Conservation (phyloP, 371 early-diverging fungal species). For the Caulochytrium protostelioides region DNA sequence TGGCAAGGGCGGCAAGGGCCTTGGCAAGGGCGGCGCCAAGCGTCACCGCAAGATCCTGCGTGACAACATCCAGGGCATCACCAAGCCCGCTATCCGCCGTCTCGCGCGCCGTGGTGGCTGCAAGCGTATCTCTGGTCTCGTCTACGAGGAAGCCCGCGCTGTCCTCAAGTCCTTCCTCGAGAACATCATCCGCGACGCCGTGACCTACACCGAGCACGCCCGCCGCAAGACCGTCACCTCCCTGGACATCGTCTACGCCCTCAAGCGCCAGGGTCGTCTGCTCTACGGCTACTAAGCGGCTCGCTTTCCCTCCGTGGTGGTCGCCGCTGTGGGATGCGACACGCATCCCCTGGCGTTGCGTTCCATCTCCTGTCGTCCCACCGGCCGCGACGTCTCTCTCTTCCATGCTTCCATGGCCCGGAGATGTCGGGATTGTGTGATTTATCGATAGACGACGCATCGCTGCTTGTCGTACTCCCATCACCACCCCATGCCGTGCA, state of each 20-base stretch:
- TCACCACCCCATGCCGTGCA: no score
- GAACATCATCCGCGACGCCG: slow-evolving; percentile 92
- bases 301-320: no score
- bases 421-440: no score
- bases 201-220: slow-evolving; percentile 98
- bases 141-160: slow-evolving; percentile 96
- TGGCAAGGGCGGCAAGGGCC: slow-evolving; percentile 31
- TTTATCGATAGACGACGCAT: no score
- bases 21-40: slow-evolving; percentile 34
- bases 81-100: slow-evolving; percentile 99
- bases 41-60: slow-evolving; percentile 98
- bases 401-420: no score
- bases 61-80: slow-evolving; percentile 95
- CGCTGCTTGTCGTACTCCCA: no score
- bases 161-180: slow-evolving; percentile 95
- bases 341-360: no score
- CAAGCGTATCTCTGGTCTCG: slow-evolving; percentile 97
- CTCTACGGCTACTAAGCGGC: slow-evolving; percentile 61
- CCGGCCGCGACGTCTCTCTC: slow-evolving; percentile 1
- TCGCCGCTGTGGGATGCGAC: no score
- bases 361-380: slow-evolving; percentile 4
- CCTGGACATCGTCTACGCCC: slow-evolving; percentile 86
- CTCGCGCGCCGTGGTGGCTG: slow-evolving; percentile 99
- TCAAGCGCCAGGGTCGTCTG: slow-evolving; percentile 96
- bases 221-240: slow-evolving; percentile 99